Percentiles rank a stretch among this genome's conserved stretches.
Conservation (phyloP, 345 rosid species). For the Syzygium oleosum region DNA sequence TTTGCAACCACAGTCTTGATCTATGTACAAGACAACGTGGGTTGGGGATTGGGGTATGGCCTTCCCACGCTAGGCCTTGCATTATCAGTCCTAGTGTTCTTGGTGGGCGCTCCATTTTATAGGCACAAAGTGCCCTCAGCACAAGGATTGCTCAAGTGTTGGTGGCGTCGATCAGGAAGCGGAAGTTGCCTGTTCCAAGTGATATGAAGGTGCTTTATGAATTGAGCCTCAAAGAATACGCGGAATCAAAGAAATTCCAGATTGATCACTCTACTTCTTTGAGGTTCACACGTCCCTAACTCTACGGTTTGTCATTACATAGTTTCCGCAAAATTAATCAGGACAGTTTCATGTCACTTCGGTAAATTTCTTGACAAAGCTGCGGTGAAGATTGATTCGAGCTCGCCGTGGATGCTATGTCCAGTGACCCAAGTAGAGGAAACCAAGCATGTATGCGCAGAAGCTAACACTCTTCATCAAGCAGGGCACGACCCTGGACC, state of each 20-base stretch:
- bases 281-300: background rate
- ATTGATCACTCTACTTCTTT: conserved; percentile 6
- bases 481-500: conserved; percentile 51
- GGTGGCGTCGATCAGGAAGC: conserved; percentile 38
- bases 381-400: conserved; percentile 22
- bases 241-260: conserved; percentile 15
- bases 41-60: conserved; percentile 42
- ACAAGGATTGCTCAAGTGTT: conserved; percentile 36
- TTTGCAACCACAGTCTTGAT: conserved; percentile 45
- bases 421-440: conserved; percentile 61
- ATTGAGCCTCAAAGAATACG: conserved; percentile 24
- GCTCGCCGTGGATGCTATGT: conserved; percentile 43
- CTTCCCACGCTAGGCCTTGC: conserved; percentile 37
- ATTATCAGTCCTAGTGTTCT: conserved; percentile 25
- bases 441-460: conserved; percentile 46
- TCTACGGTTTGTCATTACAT: conserved; percentile 11
- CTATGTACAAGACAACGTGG: conserved; percentile 43
- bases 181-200: conserved; percentile 24
- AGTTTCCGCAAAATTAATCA: conserved; percentile 22
- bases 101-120: conserved; percentile 33
- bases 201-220: conserved; percentile 48
- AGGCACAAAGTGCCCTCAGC: conserved; percentile 40
- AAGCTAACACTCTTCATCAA: conserved; percentile 45
- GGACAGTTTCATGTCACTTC: conserved; percentile 8
- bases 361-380: conserved; percentile 63